A percentile compares a stretch with the other conserved stretches of the same genome.
These are phyloP conservation scores for Sistotremastrum niveocremeum DNA, from an alignment of 768 basidiomycete species.

Conservation along the genomic window DNA sequence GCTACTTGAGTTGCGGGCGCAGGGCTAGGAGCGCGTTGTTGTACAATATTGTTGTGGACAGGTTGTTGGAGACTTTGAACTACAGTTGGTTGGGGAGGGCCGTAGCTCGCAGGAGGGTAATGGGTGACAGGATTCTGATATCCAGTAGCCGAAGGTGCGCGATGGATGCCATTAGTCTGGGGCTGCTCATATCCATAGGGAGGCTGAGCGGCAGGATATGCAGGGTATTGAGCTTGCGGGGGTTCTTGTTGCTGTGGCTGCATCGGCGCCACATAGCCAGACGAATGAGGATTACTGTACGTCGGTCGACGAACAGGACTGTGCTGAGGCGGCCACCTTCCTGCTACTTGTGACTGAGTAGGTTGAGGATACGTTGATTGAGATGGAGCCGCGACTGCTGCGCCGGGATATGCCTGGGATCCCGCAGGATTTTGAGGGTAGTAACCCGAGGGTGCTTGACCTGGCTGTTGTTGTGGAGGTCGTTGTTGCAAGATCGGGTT, in stretches of 20 bases:
- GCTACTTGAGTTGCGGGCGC: conserved; percentile 30
- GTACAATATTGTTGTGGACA: conserved; percentile 2
- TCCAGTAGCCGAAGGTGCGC: conserved; percentile 2
- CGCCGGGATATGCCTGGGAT: conserved; percentile 10
- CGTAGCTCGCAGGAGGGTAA: conserved; percentile 9
- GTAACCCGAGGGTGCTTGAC: conserved; percentile 8
- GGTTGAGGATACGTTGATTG: not conserved
- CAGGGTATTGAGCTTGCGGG: conserved; percentile 21
- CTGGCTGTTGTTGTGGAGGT: conserved; percentile 11
- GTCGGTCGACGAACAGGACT: not conserved
- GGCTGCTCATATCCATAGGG: conserved; percentile 10
- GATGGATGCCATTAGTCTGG: not conserved
- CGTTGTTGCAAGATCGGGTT: conserved; percentile 5
- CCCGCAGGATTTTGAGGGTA: conserved; percentile 1
- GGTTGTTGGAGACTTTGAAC: not conserved
- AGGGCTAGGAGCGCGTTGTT: conserved; percentile 32
- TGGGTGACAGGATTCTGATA: conserved; percentile 7
- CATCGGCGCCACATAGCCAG: conserved; percentile 6
- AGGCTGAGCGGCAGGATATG: conserved; percentile 21
- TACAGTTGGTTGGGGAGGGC: too few relatives aligned
- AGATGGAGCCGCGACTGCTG: conserved; percentile 15
- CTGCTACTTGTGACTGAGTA: not conserved
- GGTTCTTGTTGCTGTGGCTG: conserved; percentile 22
- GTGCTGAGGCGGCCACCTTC: conserved; percentile 9
- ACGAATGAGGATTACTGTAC: conserved; percentile 7